Base-by-base conservation (phyloP, 2,329 filamentous ascomycete species). In the Colletotrichum neosansevieriae region DNA sequence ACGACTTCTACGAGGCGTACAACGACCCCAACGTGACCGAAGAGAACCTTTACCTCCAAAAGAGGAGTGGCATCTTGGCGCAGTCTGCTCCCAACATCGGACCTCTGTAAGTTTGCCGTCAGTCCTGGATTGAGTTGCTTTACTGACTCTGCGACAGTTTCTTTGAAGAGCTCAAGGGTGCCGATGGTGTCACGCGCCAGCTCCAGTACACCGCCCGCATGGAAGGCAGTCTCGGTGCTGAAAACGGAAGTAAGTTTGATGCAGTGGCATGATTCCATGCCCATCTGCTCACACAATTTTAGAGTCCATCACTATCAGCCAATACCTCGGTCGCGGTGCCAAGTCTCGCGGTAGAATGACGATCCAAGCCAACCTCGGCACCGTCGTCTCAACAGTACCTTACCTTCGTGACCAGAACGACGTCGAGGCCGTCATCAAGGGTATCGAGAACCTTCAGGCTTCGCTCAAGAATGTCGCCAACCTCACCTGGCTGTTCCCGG, bases 191-290 rank as follows among this genome's bases (percentile, higher is more conserved):
- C 63, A 84, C 85, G 9, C 84, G 89, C 53, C 87, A 90, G 72
- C 80, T 91, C 17, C 89, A 92, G 75, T 92, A 87, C 83, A 91
- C 89, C 10, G 85, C 88, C 49, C 85, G 89, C 71, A 88, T 91
- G 29, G 89, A 91, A 71, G 85, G 83, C 32, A 84, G 85, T 44
- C 81, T 84, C 51, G 83, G 81, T 60, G 72, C 73, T 19, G 53
- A 70, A 1, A 74, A 76, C 45, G 75, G 72, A 44, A 72, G 78
- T 79, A 74, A 71, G 78, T 76, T 6, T 3, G 5, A 6, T 17
- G 9, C 42, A 15, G 7, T n/a, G 15, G 2, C 7, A 10, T 7
- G 5, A 1, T n/a, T 40, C 17, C 7, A 9, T n/a, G 0, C 2
- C 29, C 1, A n/a, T 1, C 10, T 12, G 2, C 70, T 75, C 45